Base-by-base conservation (phyloP, 768 basidiomycete species). In the Tricholoma sp. region DNA sequence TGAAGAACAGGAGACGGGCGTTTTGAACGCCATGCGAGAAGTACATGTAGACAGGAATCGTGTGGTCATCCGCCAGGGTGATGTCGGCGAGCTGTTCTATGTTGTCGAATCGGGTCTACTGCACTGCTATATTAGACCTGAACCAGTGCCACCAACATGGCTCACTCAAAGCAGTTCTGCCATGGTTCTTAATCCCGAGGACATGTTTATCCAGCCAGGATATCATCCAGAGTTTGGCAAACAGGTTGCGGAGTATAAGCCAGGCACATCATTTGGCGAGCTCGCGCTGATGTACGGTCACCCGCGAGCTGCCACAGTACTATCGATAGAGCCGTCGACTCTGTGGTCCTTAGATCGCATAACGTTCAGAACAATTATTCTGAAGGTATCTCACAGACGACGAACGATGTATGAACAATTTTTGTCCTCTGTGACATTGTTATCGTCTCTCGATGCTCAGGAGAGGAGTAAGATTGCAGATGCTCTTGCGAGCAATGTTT, bases 241-340 rank as follows among this genome's bases (percentile, higher is more conserved):
- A 57, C 85, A 89, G 68, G 97, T 98, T 1, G 83, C 86, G 52
- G 89, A 91, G 57, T 94, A 90, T 78, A 80, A 77, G 45, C 85
- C 91, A 1, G 94, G 94, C 3, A 84, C 80, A 57, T 94, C 89
- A 44, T 98, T 98, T 58, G 97, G 97, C 44, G 96, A 99, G 73
- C 80, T 99, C 54, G 97, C 97, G 31, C 75, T 99, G 62, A 98
- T 99, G 96, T 96, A 99, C 73, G 94, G 93, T 33, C 94, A 96
- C 62, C 91, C 92, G 39, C 91, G 97, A 32, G 93, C 94, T 17
- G 97, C 97, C 13, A 94, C 93, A 7, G 95, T 98, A 44, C 74
- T 97, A 36, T 86, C 96, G 9, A 83, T 89, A 45, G 86, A 91
- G 55, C 75, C 83, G 1, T 91, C 86, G 24, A 93, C 88, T 8